Base-by-base conservation (phyloP, 192 early-diverging fungal genomes). In the Glomus cerebriforme region DNA sequence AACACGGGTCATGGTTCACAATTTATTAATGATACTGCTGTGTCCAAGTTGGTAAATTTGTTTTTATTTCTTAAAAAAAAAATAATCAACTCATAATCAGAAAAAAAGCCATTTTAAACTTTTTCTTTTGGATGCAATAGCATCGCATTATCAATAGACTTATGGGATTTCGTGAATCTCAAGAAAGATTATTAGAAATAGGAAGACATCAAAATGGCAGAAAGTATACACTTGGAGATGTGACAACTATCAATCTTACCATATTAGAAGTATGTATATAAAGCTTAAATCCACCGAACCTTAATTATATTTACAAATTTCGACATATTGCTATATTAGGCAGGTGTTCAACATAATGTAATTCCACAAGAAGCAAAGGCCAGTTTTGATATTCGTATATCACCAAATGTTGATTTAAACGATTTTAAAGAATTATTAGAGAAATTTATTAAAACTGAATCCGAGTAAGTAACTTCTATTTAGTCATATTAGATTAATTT, bases 1-100 rank as follows among this genome's bases (percentile, higher is more conserved):
- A 87, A 89, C 19, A 90, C 92, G 0, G 95, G 95, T 3, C 95
- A 97, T 79, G 95, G 93, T 64, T 91, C 90, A 72, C 93, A 94
- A 81, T 95, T 96, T 75, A 92, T 96, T 62, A 75, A 91, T 74
- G 87, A 92, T 68, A 91, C 89, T 39, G 93, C 93, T 6, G 88
- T 89, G 19, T 83, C 85, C 34, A 92, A 93, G 75, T 77, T 96
- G 79, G 77, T 92, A 43, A 43, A 12, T 43, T 0, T 5, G 0
- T 7, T 12, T 12, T 43, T 43, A 2, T 43, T 43, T 43, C 39
- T 12, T 43, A 43, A 43, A 43, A 43, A 43, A 12, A 12, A 2
- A 43, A 43, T 43, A 43, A 43, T 1, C 12, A 12, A 43, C 39
- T 43, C n/a, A n/a, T n/a, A n/a, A n/a, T n/a, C n/a, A n/a, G n/a